Conservation (phyloP, 2,329 filamentous ascomycete species). For the Aspergillus pseudoviridinutans region DNA sequence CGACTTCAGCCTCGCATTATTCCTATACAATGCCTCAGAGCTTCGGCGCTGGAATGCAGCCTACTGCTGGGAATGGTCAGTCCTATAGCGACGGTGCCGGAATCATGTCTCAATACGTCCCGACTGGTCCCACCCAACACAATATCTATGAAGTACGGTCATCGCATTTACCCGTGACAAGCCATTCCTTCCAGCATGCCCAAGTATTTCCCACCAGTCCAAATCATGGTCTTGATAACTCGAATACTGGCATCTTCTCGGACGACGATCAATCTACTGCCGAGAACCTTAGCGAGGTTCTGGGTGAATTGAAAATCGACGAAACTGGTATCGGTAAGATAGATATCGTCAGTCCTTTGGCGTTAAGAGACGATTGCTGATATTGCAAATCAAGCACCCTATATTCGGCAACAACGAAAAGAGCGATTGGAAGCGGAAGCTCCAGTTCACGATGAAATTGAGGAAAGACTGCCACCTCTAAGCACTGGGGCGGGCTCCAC, state of each 20-base stretch:
- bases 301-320: constrained; percentile 84
- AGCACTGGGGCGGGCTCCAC: constrained; percentile 67
- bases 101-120: constrained; percentile 39
- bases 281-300: constrained; percentile 70
- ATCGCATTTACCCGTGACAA: constrained; percentile 28
- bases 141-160: constrained; percentile 30
- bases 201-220: constrained; percentile 24
- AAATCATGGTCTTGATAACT: constrained; percentile 22
- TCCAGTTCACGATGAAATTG: constrained; percentile 64
- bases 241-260: constrained; percentile 49
- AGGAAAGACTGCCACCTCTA: constrained; percentile 65
- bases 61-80: constrained; percentile 40
- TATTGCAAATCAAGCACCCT: constrained; percentile 60
- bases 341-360: background rate
- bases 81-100: constrained; percentile 43
- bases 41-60: constrained; percentile 47
- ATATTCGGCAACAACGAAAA: constrained; percentile 66
- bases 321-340: constrained; percentile 76
- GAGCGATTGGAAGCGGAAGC: constrained; percentile 50
- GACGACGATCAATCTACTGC: constrained; percentile 63
- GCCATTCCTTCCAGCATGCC: constrained; percentile 27
- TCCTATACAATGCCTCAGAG: constrained; percentile 51
- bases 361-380: background rate
- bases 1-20: constrained; percentile 48
- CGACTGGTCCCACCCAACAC: constrained; percentile 22